These are phyloP conservation scores for Glomus cerebriforme DNA, from an alignment of 192 early-diverging fungal species.

Conservation along the genomic window DNA sequence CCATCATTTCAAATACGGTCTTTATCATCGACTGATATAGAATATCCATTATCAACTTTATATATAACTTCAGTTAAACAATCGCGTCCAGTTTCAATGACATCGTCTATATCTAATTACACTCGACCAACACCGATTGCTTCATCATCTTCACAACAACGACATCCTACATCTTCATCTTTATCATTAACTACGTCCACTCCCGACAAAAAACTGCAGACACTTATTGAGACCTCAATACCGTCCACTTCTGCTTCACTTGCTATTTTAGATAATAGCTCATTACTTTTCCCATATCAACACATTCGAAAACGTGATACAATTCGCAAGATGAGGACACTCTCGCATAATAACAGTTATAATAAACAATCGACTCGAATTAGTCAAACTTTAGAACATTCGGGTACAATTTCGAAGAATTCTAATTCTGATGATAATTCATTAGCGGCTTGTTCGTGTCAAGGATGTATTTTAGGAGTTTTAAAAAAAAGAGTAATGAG, in stretches of 20 bases:
- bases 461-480: not conserved
- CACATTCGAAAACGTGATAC: conserved; percentile 9
- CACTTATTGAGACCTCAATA: not conserved
- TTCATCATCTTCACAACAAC: not conserved
- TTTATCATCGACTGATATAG: not conserved
- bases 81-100: not conserved
- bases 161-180: not conserved
- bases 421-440: not conserved
- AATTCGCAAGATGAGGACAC: not conserved
- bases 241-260: not conserved
- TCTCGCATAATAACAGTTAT: conserved; percentile 2
- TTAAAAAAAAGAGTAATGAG: not conserved
- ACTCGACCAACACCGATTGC: not conserved
- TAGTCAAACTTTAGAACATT: not conserved
- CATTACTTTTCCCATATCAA: conserved; percentile 23
- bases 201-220: not conserved
- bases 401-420: not conserved
- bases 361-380: not conserved
- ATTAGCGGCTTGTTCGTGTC: not conserved
- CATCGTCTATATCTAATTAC: not conserved
- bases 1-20: not conserved
- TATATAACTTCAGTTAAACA: not conserved
- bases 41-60: not conserved
- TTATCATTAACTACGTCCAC: not conserved
- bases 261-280: not conserved